Percentiles rank a stretch among this genome's conserved stretches.
These are phyloP conservation scores for Vinca major DNA, from an alignment of 305 asterid species.

Conservation along the genomic window DNA sequence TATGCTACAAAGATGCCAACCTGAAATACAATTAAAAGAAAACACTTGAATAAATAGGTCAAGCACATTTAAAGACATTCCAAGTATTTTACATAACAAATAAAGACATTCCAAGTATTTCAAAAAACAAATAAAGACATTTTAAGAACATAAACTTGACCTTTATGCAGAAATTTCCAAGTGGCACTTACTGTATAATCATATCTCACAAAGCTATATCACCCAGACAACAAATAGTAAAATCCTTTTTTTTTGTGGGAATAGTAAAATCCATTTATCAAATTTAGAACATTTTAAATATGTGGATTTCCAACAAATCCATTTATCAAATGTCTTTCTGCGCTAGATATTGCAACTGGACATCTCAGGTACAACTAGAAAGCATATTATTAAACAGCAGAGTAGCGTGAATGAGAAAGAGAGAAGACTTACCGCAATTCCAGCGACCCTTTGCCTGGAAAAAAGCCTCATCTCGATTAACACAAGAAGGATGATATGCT, in stretches of 20 bases:
- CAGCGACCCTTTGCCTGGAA: constrained; percentile 87
- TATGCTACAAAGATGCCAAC: constrained; percentile 92
- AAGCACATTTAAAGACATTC: not conserved
- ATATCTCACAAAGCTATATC: not conserved
- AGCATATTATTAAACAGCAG: not conserved
- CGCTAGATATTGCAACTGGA: not conserved
- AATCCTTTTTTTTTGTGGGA: too few relatives aligned
- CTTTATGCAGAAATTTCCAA: not conserved
- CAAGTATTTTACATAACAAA: not conserved
- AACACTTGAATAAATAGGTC: not conserved
- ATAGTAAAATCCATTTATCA: too few relatives aligned
- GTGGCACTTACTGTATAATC: not conserved
- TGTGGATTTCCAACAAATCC: not conserved
- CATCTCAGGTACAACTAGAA: not conserved
- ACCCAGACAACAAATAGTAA: not conserved
- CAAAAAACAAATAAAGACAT: not conserved
- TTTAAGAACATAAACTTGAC: not conserved
- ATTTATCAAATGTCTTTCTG: not conserved
- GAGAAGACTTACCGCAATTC: constrained; percentile 72
- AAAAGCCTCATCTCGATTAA: constrained; percentile 84
- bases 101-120: not conserved
- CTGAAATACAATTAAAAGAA: constrained; percentile 39
- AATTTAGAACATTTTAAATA: not conserved
- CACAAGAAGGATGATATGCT: constrained; percentile 96
- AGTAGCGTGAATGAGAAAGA: not conserved